phyloP scores from a whole-genome alignment of 768 basidiomycete species.

The Termitomyces sp. region DNA sequence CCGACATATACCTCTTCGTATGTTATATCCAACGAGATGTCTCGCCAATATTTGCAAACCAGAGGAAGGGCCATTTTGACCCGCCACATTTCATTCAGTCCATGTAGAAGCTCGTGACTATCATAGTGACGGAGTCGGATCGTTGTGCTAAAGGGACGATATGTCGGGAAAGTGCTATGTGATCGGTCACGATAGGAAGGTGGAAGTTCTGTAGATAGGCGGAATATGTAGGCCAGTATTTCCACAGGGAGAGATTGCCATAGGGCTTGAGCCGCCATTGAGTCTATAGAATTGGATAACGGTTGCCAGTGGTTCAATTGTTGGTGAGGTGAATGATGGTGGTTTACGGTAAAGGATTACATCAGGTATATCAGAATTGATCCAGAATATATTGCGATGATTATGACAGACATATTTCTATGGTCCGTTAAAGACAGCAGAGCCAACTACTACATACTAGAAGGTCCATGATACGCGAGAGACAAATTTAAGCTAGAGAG shows the following conservation, averaged over 20 bases:
- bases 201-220: slow-evolving; percentile 6
- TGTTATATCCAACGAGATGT: not conserved
- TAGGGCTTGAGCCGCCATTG: not conserved
- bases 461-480: slow-evolving; percentile 14
- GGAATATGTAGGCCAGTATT: slow-evolving; percentile 5
- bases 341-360: not conserved
- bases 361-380: not conserved
- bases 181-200: not conserved
- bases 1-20: slow-evolving; percentile 12
- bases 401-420: slow-evolving; percentile 14
- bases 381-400: not conserved
- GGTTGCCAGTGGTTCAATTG: too few species aligned
- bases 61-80: slow-evolving; percentile 5
- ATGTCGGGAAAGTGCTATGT: not conserved
- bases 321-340: not conserved
- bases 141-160: slow-evolving; percentile 1
- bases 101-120: not conserved
- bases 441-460: slow-evolving; percentile 16
- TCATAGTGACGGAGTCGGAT: not conserved
- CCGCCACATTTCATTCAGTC: not conserved
- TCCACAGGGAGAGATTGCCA: slow-evolving; percentile 6
- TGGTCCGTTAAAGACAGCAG: slow-evolving; percentile 8
- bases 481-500: slow-evolving; percentile 8
- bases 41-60: slow-evolving; percentile 11
- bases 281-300: not conserved